These are phyloP conservation scores for Penicillium sp. DNA, from an alignment of 2,329 filamentous ascomycete genomes.

Conservation along the genomic window DNA sequence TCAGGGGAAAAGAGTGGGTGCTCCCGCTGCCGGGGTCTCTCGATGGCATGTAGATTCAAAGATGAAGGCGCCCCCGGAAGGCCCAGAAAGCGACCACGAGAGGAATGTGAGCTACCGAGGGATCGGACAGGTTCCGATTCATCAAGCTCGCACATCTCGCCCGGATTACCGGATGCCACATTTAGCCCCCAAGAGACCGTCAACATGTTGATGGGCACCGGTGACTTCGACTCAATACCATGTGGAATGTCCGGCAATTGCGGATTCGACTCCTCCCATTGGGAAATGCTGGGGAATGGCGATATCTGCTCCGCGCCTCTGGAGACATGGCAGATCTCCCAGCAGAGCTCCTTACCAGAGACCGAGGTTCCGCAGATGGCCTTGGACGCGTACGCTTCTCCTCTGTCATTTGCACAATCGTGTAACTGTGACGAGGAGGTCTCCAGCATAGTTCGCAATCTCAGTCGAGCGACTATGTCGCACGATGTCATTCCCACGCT, in stretches of 20 bases:
- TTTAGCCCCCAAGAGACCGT: background rate
- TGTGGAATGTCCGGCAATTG: conserved; percentile 19
- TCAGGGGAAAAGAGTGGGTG: conserved; percentile 31
- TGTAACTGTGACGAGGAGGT: conserved; percentile 27
- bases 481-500: conserved; percentile 22
- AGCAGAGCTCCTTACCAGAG: background rate
- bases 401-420: conserved; percentile 17
- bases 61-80: conserved; percentile 30
- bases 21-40: conserved; percentile 25
- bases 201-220: conserved; percentile 9
- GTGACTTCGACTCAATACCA: conserved; percentile 17
- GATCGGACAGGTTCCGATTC: conserved; percentile 8
- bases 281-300: conserved; percentile 19
- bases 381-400: conserved; percentile 13
- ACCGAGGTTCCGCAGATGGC: conserved; percentile 1
- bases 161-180: background rate
- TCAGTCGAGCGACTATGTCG: conserved; percentile 18
- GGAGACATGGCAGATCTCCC: conserved; percentile 13
- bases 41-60: conserved; percentile 28
- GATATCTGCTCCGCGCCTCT: conserved; percentile 17
- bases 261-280: conserved; percentile 20
- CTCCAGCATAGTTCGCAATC: conserved; percentile 18
- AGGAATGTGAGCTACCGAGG: conserved; percentile 10
- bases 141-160: conserved; percentile 12
- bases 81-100: conserved; percentile 26